Percentiles rank a stretch among this genome's conserved stretches.
Evolutionary conservation across 176 grass and related monocot genomes (phyloP).

Genomic region (Oryza meridionalis): DNA sequence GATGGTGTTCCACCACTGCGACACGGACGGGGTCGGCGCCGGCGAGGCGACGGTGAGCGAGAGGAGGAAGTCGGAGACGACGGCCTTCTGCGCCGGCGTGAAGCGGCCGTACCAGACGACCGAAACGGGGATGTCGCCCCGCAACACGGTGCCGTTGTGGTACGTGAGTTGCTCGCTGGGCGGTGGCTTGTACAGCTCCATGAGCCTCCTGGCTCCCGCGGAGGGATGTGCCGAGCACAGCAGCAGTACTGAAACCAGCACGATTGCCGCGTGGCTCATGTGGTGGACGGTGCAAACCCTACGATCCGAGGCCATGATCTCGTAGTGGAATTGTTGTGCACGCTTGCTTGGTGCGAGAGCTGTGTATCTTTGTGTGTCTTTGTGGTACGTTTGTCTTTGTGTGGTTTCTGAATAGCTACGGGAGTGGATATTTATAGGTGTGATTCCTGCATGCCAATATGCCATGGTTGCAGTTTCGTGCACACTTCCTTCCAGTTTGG

Average conservation of each 20-base stretch:
- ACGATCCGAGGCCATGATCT: conserved; percentile 45
- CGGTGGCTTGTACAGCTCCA: conserved; percentile 51
- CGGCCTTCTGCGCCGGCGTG: conserved; percentile 62
- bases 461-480: conserved; percentile 31
- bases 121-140: conserved; percentile 59
- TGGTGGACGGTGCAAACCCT: not conserved
- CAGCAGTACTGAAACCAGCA: conserved; percentile 20
- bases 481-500: conserved; percentile 8
- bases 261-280: conserved; percentile 13
- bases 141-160: conserved; percentile 78
- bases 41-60: conserved; percentile 51
- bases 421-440: conserved; percentile 39
- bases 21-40: conserved; percentile 54
- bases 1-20: conserved; percentile 82
- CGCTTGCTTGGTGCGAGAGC: not conserved
- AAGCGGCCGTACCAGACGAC: conserved; percentile 80
- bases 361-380: no score
- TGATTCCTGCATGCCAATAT: not conserved
- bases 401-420: conserved; percentile 23
- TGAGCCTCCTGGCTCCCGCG: conserved; percentile 46
- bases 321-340: not conserved
- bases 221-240: conserved; percentile 36
- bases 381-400: conserved; percentile 18
- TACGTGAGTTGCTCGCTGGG: conserved; percentile 51
- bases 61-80: conserved; percentile 73